A percentile compares a stretch with the other conserved stretches of the same genome.
Conservation (phyloP, 805 yeast genomes). For the Candida parachauliodes region DNA sequence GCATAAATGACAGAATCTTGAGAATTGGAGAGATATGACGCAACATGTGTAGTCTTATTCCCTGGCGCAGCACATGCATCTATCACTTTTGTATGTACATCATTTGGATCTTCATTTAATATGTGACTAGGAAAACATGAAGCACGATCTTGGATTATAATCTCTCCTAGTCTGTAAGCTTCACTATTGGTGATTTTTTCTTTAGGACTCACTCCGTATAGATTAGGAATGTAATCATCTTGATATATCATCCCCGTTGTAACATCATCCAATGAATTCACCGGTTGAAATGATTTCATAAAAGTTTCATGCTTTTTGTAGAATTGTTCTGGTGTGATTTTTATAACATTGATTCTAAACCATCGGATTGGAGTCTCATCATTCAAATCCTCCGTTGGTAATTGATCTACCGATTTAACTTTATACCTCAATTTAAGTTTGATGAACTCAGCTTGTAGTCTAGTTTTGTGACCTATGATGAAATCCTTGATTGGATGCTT, state of each 20-base stretch:
- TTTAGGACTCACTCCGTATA: constrained; percentile 79
- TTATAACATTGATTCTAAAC: constrained; percentile 71
- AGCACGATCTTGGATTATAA: constrained; percentile 93
- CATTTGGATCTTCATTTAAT: constrained; percentile 48
- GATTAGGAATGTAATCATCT: constrained; percentile 69
- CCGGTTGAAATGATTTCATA: constrained; percentile 38
- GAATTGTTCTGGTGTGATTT: constrained; percentile 38
- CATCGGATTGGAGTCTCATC: constrained; percentile 75
- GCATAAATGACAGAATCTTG: constrained; percentile 57
- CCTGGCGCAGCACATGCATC: constrained; percentile 99
- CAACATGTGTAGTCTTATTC: constrained; percentile 91
- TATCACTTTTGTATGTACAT: constrained; percentile 57
- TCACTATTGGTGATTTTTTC: constrained; percentile 66
- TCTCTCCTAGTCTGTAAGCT: constrained; percentile 68
- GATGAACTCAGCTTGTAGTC: constrained; percentile 78
- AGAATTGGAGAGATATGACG: constrained; percentile 48
- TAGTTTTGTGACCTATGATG: constrained; percentile 69
- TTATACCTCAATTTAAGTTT: constrained; percentile 72
- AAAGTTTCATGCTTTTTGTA: constrained; percentile 36
- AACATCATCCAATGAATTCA: constrained; percentile 37
- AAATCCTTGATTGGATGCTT: constrained; percentile 84
- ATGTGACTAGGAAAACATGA: constrained; percentile 95
- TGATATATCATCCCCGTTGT: constrained; percentile 58
- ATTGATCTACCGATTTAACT: constrained; percentile 51
- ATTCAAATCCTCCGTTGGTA: constrained; percentile 25